These are phyloP conservation scores for Mallotus nudiflorus DNA, from an alignment of 345 rosid genomes.

Conservation along the genomic window DNA sequence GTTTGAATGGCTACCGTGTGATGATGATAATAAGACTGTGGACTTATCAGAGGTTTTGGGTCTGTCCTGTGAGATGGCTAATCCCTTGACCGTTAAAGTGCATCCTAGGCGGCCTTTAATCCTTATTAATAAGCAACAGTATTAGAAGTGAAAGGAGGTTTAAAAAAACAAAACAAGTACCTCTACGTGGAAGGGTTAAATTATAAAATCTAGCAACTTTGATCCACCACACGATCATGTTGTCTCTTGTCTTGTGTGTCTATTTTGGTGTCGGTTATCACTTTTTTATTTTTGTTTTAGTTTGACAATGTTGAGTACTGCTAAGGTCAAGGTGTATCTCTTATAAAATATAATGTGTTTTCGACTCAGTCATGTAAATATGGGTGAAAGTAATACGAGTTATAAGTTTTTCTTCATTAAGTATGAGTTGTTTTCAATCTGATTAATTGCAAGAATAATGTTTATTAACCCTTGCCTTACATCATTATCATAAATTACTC, in stretches of 20 bases:
- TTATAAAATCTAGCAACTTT: neutral
- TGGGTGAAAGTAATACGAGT: neutral
- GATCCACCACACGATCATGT: constrained; percentile 12
- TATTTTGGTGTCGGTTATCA: neutral
- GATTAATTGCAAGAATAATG: too few species aligned
- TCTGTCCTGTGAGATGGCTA: constrained; percentile 85
- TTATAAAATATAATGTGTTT: constrained; percentile 6
- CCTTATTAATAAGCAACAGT: too few species aligned
- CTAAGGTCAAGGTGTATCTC: neutral
- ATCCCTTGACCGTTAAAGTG: constrained; percentile 51
- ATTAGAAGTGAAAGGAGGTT: too few species aligned
- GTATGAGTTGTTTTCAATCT: too few species aligned
- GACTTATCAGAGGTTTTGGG: constrained; percentile 68
- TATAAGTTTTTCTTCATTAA: too few species aligned
- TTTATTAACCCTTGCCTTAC: too few species aligned
- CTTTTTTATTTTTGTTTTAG: neutral
- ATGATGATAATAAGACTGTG: constrained; percentile 30
- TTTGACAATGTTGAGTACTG: neutral
- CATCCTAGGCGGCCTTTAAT: constrained; percentile 32
- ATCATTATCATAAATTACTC: too few species aligned
- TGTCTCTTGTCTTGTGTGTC: neutral
- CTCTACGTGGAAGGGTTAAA: too few species aligned
- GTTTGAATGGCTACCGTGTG: constrained; percentile 53
- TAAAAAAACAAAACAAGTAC: too few species aligned
- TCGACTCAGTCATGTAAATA: constrained; percentile 12